phyloP scores from a whole-genome alignment of 2,329 filamentous ascomycete species.

The Fusarium chuoi region DNA sequence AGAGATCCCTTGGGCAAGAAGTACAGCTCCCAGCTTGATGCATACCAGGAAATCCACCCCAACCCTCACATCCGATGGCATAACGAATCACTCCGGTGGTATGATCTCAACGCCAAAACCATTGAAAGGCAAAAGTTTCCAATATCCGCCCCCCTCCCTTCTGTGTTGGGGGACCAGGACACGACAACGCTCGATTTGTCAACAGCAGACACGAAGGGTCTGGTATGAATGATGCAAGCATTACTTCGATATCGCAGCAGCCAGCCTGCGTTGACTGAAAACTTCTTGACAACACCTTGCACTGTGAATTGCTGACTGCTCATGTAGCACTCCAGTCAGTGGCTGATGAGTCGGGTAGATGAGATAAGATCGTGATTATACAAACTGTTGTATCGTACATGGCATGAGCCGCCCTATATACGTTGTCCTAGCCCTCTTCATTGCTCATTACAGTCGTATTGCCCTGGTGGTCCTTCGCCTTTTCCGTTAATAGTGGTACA shows the following conservation, averaged over 20 bases:
- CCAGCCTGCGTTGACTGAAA: neutral
- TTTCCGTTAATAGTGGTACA: slow-evolving; percentile 29
- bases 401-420: neutral
- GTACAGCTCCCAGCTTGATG: neutral
- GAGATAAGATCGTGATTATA: slow-evolving; percentile 4
- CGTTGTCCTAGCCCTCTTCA: slow-evolving; percentile 3
- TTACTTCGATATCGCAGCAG: neutral
- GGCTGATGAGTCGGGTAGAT: neutral
- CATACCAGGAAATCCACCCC: neutral
- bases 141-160: neutral
- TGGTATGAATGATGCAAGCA: neutral
- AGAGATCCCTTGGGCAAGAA: neutral
- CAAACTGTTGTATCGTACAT: slow-evolving; percentile 24
- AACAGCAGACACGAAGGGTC: neutral
- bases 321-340: neutral
- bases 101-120: neutral
- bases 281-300: neutral
- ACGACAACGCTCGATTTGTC: neutral
- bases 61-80: neutral
- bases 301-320: neutral
- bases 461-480: neutral
- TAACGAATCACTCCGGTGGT: neutral
- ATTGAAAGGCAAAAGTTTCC: neutral
- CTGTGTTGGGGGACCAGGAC: neutral
- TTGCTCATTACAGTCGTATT: neutral